Evolutionary conservation across 495 filamentous ascomycete genomes (phyloP).

Genomic region (Penicillium crystallinum): DNA sequence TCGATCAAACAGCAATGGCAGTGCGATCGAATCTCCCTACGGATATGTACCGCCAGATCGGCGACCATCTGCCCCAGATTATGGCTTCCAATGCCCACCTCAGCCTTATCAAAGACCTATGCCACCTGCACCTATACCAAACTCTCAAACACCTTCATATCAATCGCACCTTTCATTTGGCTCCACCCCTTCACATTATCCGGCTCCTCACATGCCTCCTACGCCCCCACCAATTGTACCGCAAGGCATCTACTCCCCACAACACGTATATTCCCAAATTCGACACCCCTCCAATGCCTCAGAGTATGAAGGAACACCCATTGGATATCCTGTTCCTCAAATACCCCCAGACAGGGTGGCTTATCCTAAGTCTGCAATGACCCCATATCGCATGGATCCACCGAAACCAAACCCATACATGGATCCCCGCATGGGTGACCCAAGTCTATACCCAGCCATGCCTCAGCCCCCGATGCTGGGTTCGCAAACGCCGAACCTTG

Average conservation of each 20-base stretch:
- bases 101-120: conserved; percentile 33
- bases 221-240: conserved; percentile 44
- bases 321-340: conserved; percentile 27
- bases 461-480: conserved; percentile 18
- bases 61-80: conserved; percentile 53
- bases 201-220: conserved; percentile 42
- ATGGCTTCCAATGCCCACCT: conserved; percentile 35
- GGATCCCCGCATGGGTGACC: conserved; percentile 25
- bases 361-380: conserved; percentile 26
- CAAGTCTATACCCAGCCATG: conserved; percentile 19
- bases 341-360: conserved; percentile 17
- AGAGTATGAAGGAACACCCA: conserved; percentile 32
- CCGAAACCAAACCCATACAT: conserved; percentile 24
- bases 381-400: conserved; percentile 30
- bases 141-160: conserved; percentile 26
- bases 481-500: conserved; percentile 23
- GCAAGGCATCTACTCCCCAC: conserved; percentile 42
- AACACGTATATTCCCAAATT: conserved; percentile 36
- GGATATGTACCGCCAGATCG: conserved; percentile 33
- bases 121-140: conserved; percentile 31
- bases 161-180: conserved; percentile 42
- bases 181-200: conserved; percentile 38
- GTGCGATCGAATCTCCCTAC: conserved; percentile 49
- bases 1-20: conserved; percentile 66
- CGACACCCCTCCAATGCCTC: conserved; percentile 31